phyloP scores from a whole-genome alignment of 23 red algal genomes.

The Pyropia yezoensis region DNA sequence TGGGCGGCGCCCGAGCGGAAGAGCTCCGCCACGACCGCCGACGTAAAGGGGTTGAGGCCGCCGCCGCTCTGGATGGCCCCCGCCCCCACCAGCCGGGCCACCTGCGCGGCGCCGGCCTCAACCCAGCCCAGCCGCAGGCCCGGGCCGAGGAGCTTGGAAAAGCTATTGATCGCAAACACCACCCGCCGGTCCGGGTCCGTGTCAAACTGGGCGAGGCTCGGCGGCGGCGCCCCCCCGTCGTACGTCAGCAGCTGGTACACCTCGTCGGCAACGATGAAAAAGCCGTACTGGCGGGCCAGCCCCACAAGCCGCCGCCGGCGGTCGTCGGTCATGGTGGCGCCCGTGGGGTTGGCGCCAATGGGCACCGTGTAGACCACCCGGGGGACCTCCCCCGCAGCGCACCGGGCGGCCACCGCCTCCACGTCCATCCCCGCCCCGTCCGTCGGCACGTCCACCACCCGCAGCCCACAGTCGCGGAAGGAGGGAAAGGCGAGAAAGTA shows the following conservation, averaged over 20 bases:
- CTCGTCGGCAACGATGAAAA: slow-evolving; percentile 75
- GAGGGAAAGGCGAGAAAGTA: slow-evolving; percentile 76
- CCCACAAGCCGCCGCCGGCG: slow-evolving; percentile 43
- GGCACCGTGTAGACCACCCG: slow-evolving; percentile 76
- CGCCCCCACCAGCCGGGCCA: slow-evolving; percentile 25
- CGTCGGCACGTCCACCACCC: slow-evolving; percentile 28
- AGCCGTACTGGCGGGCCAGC: slow-evolving; percentile 54
- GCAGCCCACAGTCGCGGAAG: slow-evolving; percentile 46
- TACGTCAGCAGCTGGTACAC: slow-evolving; percentile 72
- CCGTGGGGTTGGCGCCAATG: slow-evolving; percentile 65
- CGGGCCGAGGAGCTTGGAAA: slow-evolving; percentile 77
- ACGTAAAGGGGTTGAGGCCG: slow-evolving; percentile 64
- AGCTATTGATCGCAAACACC: slow-evolving; percentile 66
- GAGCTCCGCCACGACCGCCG: slow-evolving; percentile 56
- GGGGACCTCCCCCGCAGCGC: slow-evolving; percentile 17
- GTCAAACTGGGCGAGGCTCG: slow-evolving; percentile 56
- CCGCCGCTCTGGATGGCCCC: slow-evolving; percentile 64
- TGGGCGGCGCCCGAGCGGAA: slow-evolving; percentile 29
- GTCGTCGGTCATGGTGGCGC: slow-evolving; percentile 46
- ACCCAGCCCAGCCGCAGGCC: slow-evolving; percentile 81
- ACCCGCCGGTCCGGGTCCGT: slow-evolving; percentile 16
- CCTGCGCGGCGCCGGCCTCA: slow-evolving; percentile 21
- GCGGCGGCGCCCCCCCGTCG: slow-evolving; percentile 4
- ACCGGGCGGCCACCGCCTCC: slow-evolving; percentile 14
- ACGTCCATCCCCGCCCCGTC: slow-evolving; percentile 70